Evolutionary conservation across 208 protist species (phyloP).

Genomic region (Trypanosoma cruzi): DNA sequence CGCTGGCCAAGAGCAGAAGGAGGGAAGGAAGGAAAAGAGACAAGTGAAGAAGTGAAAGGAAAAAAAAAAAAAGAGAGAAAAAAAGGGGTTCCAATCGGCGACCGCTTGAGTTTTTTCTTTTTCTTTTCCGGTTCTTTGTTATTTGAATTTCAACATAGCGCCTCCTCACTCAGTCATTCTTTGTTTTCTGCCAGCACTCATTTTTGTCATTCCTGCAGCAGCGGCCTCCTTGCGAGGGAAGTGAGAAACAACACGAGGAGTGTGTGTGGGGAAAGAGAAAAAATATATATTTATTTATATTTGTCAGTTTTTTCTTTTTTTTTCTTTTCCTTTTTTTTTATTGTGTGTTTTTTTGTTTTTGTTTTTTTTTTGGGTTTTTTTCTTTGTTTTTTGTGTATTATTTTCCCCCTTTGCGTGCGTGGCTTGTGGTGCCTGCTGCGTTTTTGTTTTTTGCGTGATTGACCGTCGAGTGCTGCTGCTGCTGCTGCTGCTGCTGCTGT

Average conservation of each 20-base stretch:
- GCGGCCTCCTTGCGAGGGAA: too few relatives aligned
- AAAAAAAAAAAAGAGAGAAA: slow-evolving; percentile 2
- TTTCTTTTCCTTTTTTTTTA: slow-evolving; percentile 24
- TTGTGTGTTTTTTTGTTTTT: background rate
- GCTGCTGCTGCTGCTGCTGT: background rate
- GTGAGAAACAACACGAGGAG: background rate
- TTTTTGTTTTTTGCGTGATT: background rate
- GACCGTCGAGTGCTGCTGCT: too few relatives aligned
- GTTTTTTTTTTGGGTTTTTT: slow-evolving; percentile 13
- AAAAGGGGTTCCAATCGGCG: background rate
- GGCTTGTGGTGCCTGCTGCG: background rate
- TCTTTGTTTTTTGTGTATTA: slow-evolving; percentile 6
- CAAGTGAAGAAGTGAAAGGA: background rate
- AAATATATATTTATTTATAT: background rate
- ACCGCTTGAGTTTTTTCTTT: background rate
- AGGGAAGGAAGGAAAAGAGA: slow-evolving; percentile 4
- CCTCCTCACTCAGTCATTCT: background rate
- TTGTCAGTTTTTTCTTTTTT: background rate
- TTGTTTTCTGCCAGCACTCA: background rate
- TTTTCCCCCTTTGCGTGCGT: background rate
- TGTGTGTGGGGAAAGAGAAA: too few relatives aligned
- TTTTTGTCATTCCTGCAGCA: background rate
- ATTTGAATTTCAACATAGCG: background rate
- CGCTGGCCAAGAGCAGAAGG: background rate
- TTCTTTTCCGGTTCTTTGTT: background rate